Percentiles rank a stretch among this genome's conserved stretches.
Conservation (phyloP, 768 basidiomycete genomes). For the Termitomyces sp. region DNA sequence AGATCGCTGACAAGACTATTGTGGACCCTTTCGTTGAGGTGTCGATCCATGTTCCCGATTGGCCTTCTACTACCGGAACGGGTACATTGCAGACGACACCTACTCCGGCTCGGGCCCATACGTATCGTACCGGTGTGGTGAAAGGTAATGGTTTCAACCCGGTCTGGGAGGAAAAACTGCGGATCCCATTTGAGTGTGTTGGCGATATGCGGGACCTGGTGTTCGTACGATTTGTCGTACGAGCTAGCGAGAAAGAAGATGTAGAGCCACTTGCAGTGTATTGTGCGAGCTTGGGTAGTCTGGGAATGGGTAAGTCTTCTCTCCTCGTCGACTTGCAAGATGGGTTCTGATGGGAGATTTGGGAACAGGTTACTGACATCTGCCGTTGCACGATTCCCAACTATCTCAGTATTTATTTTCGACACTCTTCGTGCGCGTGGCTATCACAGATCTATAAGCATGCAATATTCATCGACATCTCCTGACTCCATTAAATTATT, state of each 20-base stretch:
- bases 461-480: not conserved
- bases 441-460: constrained; percentile 30
- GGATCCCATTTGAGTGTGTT: constrained; percentile 75
- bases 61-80: constrained; percentile 34
- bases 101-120: constrained; percentile 38
- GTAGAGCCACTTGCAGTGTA: constrained; percentile 71
- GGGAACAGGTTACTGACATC: constrained; percentile 80
- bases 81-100: constrained; percentile 13
- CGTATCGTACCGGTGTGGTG: constrained; percentile 61
- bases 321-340: not conserved
- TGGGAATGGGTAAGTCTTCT: constrained; percentile 58
- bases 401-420: constrained; percentile 90
- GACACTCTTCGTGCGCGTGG: constrained; percentile 80
- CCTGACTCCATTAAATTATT: not conserved
- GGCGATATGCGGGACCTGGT: constrained; percentile 78
- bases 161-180: constrained; percentile 72
- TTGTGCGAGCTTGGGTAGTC: constrained; percentile 70
- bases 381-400: constrained; percentile 90
- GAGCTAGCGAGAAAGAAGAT: constrained; percentile 60
- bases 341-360: constrained; percentile 1
- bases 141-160: constrained; percentile 96
- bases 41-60: constrained; percentile 75
- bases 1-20: constrained; percentile 54
- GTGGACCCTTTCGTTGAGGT: constrained; percentile 70
- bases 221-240: constrained; percentile 80